A percentile compares a stretch with the other conserved stretches of the same genome.
Evolutionary conservation across 106 monocot species (phyloP).

Genomic region (Dendrobium nobile): DNA sequence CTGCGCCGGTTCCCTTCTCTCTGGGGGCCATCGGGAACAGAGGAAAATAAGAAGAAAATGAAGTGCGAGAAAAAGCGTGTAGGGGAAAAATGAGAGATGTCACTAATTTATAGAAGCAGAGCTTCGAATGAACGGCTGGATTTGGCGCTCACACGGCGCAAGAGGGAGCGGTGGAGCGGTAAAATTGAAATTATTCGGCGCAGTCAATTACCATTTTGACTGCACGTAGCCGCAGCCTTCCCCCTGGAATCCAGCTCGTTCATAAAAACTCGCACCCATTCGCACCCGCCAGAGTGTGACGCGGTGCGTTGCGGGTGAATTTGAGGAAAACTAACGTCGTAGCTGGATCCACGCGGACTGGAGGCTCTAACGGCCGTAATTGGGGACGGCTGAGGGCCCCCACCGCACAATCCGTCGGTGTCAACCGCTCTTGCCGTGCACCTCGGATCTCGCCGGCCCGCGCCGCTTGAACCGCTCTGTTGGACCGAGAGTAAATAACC

Average conservation of each 20-base stretch:
- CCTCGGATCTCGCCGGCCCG: slow-evolving; percentile 5
- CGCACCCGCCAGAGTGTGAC: background rate
- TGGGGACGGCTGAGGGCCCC: background rate
- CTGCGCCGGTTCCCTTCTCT: slow-evolving; percentile 9
- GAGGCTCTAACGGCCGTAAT: slow-evolving; percentile 1
- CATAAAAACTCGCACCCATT: background rate
- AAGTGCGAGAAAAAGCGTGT: background rate
- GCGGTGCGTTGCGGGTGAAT: background rate
- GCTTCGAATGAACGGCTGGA: background rate
- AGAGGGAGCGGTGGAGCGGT: background rate
- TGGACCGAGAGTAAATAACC: background rate
- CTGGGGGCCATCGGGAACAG: slow-evolving; percentile 12
- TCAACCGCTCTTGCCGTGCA: background rate
- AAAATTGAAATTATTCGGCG: slow-evolving; percentile 4
- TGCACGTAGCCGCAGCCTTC: slow-evolving; percentile 1
- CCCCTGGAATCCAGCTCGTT: background rate
- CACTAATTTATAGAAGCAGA: background rate
- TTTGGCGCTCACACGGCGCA: background rate
- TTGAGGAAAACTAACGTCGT: background rate
- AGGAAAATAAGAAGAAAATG: background rate
- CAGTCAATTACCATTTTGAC: background rate
- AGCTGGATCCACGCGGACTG: background rate
- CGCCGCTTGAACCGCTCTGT: background rate
- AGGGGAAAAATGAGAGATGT: background rate
- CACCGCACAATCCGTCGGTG: background rate